Conservation (phyloP, 2,329 filamentous ascomycete species). For the Talaromyces sp. region DNA sequence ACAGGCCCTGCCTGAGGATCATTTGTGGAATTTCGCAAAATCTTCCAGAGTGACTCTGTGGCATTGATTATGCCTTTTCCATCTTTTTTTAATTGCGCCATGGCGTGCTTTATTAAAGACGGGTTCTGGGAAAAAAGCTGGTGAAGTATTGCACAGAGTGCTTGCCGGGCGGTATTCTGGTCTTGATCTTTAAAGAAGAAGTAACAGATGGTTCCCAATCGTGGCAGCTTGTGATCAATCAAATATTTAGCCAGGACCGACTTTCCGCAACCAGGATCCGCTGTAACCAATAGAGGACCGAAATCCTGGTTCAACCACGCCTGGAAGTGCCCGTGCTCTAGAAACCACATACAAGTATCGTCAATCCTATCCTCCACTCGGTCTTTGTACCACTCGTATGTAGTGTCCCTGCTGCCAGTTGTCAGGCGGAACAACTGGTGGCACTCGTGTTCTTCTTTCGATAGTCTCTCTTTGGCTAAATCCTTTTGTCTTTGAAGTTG, state of each 20-base stretch:
- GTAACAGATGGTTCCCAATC: slow-evolving; percentile 32
- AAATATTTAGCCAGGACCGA: slow-evolving; percentile 6
- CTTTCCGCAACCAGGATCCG: slow-evolving; percentile 10
- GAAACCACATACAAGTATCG: slow-evolving; percentile 20
- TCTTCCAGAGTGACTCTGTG: slow-evolving; percentile 25
- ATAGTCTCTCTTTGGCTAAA: neutral
- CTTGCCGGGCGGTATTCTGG: slow-evolving; percentile 30
- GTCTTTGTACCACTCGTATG: slow-evolving; percentile 10
- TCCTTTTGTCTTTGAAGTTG: neutral
- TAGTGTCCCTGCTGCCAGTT: neutral
- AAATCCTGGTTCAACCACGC: slow-evolving; percentile 8
- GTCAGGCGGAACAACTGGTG: slow-evolving; percentile 7
- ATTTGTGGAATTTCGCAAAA: slow-evolving; percentile 22
- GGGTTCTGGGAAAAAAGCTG: slow-evolving; percentile 32
- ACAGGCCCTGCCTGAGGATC: slow-evolving; percentile 25
- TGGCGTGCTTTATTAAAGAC: slow-evolving; percentile 28
- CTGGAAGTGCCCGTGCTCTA: slow-evolving; percentile 13
- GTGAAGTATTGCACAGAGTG: slow-evolving; percentile 38
- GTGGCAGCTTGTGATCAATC: slow-evolving; percentile 19
- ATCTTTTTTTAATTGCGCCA: slow-evolving; percentile 18
- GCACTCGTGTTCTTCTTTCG: slow-evolving; percentile 6
- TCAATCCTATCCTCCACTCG: slow-evolving; percentile 28
- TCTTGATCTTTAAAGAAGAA: slow-evolving; percentile 42
- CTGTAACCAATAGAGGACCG: slow-evolving; percentile 3
- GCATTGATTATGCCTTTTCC: slow-evolving; percentile 20